Evolutionary conservation across 345 rosid genomes (phyloP).

Genomic region (Rubroshorea leprosula): DNA sequence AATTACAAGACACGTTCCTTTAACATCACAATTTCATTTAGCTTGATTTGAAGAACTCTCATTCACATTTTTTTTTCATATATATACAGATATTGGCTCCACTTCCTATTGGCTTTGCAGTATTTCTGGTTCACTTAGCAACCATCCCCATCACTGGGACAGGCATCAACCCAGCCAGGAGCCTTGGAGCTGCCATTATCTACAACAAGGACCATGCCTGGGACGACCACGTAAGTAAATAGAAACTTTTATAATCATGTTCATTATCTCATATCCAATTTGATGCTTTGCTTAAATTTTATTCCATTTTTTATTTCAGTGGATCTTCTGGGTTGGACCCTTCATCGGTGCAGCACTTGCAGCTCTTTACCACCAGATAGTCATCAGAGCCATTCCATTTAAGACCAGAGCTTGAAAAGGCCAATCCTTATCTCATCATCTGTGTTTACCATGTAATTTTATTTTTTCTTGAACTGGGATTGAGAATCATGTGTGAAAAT

Average conservation of each 20-base stretch:
- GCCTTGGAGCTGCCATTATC: constrained; percentile 17
- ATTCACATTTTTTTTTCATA: too few species aligned
- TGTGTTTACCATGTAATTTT: too few species aligned
- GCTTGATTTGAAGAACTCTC: too few species aligned
- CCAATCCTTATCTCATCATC: background rate
- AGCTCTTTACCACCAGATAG: constrained; percentile 44
- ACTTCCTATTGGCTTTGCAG: constrained; percentile 7
- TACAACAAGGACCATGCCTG: constrained; percentile 26
- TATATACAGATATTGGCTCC: constrained; percentile 15
- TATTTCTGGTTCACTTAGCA: constrained; percentile 12
- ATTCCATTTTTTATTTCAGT: constrained; percentile 8
- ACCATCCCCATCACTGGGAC: constrained; percentile 14
- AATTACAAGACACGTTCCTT: too few species aligned
- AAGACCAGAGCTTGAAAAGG: constrained; percentile 13
- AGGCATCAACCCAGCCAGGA: constrained; percentile 9
- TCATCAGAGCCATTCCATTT: constrained; percentile 53
- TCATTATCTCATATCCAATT: too few species aligned
- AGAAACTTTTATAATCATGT: background rate
- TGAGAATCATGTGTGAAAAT: too few species aligned
- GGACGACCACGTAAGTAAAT: constrained; percentile 45
- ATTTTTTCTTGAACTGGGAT: too few species aligned
- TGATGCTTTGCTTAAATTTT: too few species aligned
- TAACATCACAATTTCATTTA: too few species aligned
- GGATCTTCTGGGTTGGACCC: constrained; percentile 62
- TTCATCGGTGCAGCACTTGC: constrained; percentile 52